Base-by-base conservation (phyloP, 495 filamentous ascomycete species). In the Penicillium tannophilum region DNA sequence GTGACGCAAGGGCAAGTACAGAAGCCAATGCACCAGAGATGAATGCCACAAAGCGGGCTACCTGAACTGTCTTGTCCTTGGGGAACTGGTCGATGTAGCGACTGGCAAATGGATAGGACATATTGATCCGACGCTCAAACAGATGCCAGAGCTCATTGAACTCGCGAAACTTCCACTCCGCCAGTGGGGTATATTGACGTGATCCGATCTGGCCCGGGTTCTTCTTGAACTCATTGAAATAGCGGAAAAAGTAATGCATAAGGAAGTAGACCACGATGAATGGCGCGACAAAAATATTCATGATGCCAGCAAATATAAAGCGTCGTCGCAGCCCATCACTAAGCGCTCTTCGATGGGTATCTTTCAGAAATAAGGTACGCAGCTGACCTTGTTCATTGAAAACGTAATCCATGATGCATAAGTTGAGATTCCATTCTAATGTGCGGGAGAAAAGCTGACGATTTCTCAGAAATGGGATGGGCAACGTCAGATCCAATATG, bases 151-250 rank as follows among this genome's bases (percentile, higher is more conserved):
- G 83, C 70, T 98, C 94, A 64, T 98, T 98, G 80, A 98, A 98
- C 71, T 98, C 93, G 50, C 94, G 89, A 59, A 98, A 97, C 65
- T 97, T 97, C 95, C 94, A 98, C 70, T 95, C 90, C 2, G 95
- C 94, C 49, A 97, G 82, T 2, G 92, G 90, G 2, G 93, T 97
- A 64, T 97, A 98, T 63, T 90, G 87, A 14, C 94, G 86, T 23
- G 90, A 88, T 16, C 89, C 88, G 35, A 92, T 82, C 50, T 91
- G 82, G 0, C 90, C 88, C 1, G 94, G 93, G 60, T 96, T 95
- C 67, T 88, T 92, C 73, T 96, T 91, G 71, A 92, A 96, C 76
- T 98, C 94, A 62, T 92, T 92, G 71, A 96, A 96, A 65, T 97
- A 94, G 35, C 86, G 88, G 70, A 98, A 89, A 60, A 98, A 91